Evolutionary conservation across 2,329 filamentous ascomycete genomes (phyloP).

Genomic region (Hypomyces rosellus): DNA sequence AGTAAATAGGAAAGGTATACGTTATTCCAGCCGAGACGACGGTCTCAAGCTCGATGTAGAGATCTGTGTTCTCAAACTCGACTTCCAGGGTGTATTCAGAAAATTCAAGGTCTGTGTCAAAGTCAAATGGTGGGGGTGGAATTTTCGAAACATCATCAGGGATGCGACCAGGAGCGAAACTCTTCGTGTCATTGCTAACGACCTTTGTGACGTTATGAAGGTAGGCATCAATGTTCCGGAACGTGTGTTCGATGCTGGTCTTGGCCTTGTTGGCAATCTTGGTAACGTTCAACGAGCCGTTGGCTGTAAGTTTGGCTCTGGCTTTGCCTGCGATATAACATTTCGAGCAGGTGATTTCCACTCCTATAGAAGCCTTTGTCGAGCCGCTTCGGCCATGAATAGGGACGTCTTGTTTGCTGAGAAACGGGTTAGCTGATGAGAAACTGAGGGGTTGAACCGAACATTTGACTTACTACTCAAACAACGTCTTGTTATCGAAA

Average conservation of each 20-base stretch:
- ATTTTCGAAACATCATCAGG: background rate
- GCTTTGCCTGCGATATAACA: constrained; percentile 47
- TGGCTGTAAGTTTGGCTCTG: constrained; percentile 35
- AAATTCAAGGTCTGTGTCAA: constrained; percentile 39
- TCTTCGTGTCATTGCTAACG: constrained; percentile 20
- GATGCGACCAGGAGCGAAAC: constrained; percentile 26
- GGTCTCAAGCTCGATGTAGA: constrained; percentile 44
- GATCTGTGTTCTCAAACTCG: constrained; percentile 44
- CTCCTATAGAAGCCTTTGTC: constrained; percentile 1
- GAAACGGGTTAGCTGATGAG: background rate
- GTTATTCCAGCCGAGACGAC: constrained; percentile 34
- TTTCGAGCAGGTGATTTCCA: constrained; percentile 16
- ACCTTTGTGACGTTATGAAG: constrained; percentile 18
- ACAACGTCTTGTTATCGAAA: constrained; percentile 9
- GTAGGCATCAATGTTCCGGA: constrained; percentile 29
- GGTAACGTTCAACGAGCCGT: constrained; percentile 34
- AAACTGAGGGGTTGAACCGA: background rate
- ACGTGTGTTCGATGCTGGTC: constrained; percentile 23
- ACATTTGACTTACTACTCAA: constrained; percentile 10
- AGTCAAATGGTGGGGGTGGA: constrained; percentile 27
- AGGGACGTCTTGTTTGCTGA: background rate
- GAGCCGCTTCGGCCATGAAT: background rate
- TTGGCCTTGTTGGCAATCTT: constrained; percentile 22
- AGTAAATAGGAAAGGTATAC: constrained; percentile 44
- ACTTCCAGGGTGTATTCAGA: constrained; percentile 38